Evolutionary conservation across 1,284 basidiomycete species (phyloP).

Genomic region (Leucoagaricus sp.): DNA sequence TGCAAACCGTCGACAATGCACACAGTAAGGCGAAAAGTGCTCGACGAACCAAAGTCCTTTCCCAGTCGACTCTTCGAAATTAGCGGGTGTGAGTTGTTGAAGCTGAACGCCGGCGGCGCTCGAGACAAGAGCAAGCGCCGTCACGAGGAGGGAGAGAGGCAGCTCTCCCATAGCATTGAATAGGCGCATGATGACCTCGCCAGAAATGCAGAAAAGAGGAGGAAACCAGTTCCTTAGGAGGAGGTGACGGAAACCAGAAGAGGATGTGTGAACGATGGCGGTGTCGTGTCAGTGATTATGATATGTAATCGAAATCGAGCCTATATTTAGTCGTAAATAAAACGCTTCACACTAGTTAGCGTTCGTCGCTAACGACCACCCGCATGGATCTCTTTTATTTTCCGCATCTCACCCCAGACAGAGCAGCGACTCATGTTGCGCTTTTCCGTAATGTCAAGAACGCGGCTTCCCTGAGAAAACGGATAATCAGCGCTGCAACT

Average conservation of each 20-base stretch:
- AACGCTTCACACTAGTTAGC: not conserved
- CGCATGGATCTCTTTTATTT: constrained; percentile 57
- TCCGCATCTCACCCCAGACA: constrained; percentile 47
- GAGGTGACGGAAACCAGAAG: not conserved
- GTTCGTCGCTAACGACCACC: not conserved
- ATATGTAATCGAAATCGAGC: constrained; percentile 8
- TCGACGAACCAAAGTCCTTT: constrained; percentile 81
- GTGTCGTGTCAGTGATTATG: constrained; percentile 5
- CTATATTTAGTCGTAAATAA: too few species aligned
- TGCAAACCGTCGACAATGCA: constrained; percentile 76
- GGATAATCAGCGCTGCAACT: constrained; percentile 71
- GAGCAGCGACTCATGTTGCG: constrained; percentile 58
- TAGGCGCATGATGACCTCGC: constrained; percentile 8
- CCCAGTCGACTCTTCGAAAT: constrained; percentile 58
- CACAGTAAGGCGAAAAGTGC: constrained; percentile 79
- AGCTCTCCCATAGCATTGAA: constrained; percentile 6
- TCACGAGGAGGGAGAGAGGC: constrained; percentile 13
- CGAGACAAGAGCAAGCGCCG: constrained; percentile 10
- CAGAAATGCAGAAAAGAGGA: not conserved
- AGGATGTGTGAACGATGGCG: not conserved
- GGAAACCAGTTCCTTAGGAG: constrained; percentile 7
- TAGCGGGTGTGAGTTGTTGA: constrained; percentile 57
- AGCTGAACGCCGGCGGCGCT: constrained; percentile 11
- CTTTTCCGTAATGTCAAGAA: constrained; percentile 73
- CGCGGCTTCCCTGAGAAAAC: constrained; percentile 55